Evolutionary conservation across 2,329 filamentous ascomycete genomes (phyloP), one percentile per base, ranked within the genome.

Genomic region (Ophiostoma ulmi): DNA sequence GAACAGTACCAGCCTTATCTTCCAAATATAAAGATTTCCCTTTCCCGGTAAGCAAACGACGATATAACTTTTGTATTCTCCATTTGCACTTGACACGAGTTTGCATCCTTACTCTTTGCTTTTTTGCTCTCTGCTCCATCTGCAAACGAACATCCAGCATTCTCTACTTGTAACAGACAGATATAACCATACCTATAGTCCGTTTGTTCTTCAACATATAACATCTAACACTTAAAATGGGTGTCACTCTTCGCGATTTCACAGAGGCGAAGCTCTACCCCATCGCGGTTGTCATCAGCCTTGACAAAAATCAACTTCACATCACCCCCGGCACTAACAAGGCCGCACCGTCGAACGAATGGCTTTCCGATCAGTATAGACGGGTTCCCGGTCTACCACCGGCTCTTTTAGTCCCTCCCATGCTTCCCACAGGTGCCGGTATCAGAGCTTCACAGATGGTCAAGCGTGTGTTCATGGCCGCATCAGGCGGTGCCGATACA

Each of bases 371-470:
- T 8, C 74, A 75, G 55, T 68, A 67, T 44, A n/a, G 26, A n/a
- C 69, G 63, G 17, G 48, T 72, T 5, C n/a, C 68, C 4, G 68
- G 41, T 5, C 70, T 75, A n/a, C 73, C 72, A 39, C 17, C 2
- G 4, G 14, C 61, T 1, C 63, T 75, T 3, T 72, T 39, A 13
- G n/a, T 39, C 1, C 74, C 71, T 2, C n/a, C 22, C 0, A 70
- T 68, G 1, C 66, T 61, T 1, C 66, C 81, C 7, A 39, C 11
- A 22, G 63, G 63, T 11, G 63, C 63, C 14, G 31, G 35, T 3
- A 22, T 65, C 36, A 65, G 38, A 36, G 63, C 63, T 3, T n/a
- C 36, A 14, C 63, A 79, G 69, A 71, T 74, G 22, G 71, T 70
- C 11, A 73, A 73, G 35, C 41, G 38, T 5, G 38, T 73, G 13